Base-by-base conservation (phyloP, 768 basidiomycete genomes). In the Paxillus involutus region DNA sequence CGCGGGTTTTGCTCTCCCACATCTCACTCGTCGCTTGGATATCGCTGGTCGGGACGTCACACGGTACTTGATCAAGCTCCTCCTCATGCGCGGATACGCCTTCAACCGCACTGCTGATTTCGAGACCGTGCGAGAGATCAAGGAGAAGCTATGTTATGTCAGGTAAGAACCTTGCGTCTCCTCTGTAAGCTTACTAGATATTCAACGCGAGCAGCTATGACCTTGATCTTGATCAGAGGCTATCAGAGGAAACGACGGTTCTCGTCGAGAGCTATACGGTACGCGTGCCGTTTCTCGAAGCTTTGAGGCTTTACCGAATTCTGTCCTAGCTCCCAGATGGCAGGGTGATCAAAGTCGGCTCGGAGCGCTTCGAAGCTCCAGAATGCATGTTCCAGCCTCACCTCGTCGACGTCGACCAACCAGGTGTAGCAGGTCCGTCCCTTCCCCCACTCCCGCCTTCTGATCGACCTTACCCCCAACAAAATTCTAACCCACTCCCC, bases 371-470 rank as follows among this genome's bases (percentile, higher is more conserved):
- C 67, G 96, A 98, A 73, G 97, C 96, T 12, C 96, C 97, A 6
- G 97, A 99, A 74, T 98, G 97, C 75, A 94, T 98, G 94, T 98
- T 99, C 87, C 96, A 99, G 70, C 97, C 97, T 19, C 92, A 96
- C 71, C 81, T 99, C 4, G 94, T 98, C 44, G 96, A 99, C 63
- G 77, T 98, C 44, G 97, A 99, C 69, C 95, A 97, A 67, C 93
- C 94, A 6, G 96, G 96, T 43, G 86, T 98, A 46, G 95, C 95
- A 75, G 92, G 92, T 91, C 53, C 41, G 78, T 71, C 32, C 8
- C 3, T 32, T 10, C 7, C 19, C n/a, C 37, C 21, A 37, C 1
- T 30, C 26, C 12, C 44, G 6, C 41, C 14, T 12, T 11, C 14
- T 16, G 21, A 21, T 21, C 21, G 21, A 21, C 21, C 14, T 44